phyloP scores from a whole-genome alignment of 306 rosid genomes.

The Quercus agrifolia region DNA sequence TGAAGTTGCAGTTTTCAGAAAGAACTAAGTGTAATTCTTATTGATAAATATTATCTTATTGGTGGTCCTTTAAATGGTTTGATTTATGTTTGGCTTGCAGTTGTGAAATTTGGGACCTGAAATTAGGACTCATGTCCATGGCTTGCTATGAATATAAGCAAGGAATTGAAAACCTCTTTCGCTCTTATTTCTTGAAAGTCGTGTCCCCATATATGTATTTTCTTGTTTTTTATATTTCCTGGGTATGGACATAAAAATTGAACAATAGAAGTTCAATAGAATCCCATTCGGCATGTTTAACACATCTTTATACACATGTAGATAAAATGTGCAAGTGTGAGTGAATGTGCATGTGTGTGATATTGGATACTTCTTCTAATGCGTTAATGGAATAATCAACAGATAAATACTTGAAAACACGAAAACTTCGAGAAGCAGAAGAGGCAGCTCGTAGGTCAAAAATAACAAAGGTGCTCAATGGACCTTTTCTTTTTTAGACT shows the following conservation, averaged over 20 bases:
- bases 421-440: constrained; percentile 83
- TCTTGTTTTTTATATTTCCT: not conserved
- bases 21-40: not conserved
- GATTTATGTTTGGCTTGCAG: not conserved
- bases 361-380: not conserved
- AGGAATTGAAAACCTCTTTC: not conserved
- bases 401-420: constrained; percentile 82
- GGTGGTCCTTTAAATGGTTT: not conserved
- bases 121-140: not conserved
- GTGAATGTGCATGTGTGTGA: not conserved
- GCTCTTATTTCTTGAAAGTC: not conserved
- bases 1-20: not conserved
- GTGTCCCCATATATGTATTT: not conserved
- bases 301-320: not conserved
- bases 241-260: not conserved
- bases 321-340: not conserved
- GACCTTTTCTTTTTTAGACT: not conserved
- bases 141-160: not conserved
- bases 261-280: not conserved
- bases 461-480: constrained; percentile 55
- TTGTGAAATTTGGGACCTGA: not conserved
- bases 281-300: not conserved
- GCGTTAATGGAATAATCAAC: constrained; percentile 8
- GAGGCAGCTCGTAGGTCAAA: constrained; percentile 76
- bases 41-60: not conserved